These are phyloP conservation scores for Plasmodium inui DNA, from an alignment of 169 alveolate species.

Conservation along the genomic window DNA sequence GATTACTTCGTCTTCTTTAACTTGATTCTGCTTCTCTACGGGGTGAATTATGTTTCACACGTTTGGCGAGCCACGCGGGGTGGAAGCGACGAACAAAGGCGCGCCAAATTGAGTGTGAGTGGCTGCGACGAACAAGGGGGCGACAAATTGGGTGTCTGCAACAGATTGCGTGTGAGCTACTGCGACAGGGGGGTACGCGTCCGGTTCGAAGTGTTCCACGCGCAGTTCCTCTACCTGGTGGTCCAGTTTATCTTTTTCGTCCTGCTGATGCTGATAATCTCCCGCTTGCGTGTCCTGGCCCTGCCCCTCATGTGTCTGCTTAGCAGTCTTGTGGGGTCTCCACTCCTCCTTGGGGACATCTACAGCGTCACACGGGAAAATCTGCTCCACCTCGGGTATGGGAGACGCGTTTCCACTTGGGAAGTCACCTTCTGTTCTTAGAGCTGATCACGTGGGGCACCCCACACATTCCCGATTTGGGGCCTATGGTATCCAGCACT, in stretches of 20 bases:
- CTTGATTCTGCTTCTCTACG: conserved; percentile 3
- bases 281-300: conserved; percentile 62
- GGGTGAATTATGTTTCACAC: not conserved
- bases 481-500: no score
- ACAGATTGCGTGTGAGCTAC: no score
- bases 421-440: no score
- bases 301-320: conserved; percentile 52
- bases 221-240: conserved; percentile 19
- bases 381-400: conserved; percentile 8
- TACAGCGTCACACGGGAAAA: not conserved
- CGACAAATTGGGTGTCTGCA: no score
- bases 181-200: not conserved
- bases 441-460: not conserved
- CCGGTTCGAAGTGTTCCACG: not conserved
- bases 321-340: conserved; percentile 39
- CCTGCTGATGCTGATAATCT: conserved; percentile 22
- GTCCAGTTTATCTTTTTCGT: conserved; percentile 14
- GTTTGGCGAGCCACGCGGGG: not conserved
- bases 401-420: no score
- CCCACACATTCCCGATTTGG: not conserved
- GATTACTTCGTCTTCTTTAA: conserved; percentile 18
- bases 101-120: no score
- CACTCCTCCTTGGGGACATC: not conserved
- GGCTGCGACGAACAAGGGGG: not conserved
- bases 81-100: not conserved